Evolutionary conservation across 495 filamentous ascomycete species (phyloP), one percentile per base, ranked within the genome.

Genomic region (Lasiosphaeria ovina): DNA sequence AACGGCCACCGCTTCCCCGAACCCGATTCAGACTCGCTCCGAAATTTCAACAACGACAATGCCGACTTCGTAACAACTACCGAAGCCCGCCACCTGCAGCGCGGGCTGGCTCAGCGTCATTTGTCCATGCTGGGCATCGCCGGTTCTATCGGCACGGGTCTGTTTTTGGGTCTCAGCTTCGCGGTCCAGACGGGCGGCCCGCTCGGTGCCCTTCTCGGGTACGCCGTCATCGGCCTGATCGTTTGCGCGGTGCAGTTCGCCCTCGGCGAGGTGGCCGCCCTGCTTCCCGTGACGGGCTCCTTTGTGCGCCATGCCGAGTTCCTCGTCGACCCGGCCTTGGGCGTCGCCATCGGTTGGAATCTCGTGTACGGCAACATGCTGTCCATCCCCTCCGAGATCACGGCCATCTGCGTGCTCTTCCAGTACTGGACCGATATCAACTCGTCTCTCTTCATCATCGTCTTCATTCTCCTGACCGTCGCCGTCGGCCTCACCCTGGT

Each of bases 311-410:
- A 92, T 60, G 83, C 88, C 45, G 81, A 90, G 62, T 84, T 89
- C 56, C 82, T 91, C 49, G 84, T 92, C 51, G 88, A 92, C 64
- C 87, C 88, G 36, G 87, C 88, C 56, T 77, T 91, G 72, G 91
- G 91, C 3, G 92, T 95, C 62, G 87, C 90, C 45, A 86, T 93
- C 62, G 90, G 90, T 6, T 81, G 77, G 77, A 83, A 81, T 50
- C 53, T 80, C 53, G 79, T 81, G 2, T 82, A 82, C 58, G 79
- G 79, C 35, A 78, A 75, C 45, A 50, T 74, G 40, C 64, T 83
- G 53, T 74, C 70, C 24, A 81, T 88, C 12, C 85, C 85, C 5
- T 78, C 76, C 65, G 85, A 87, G 70, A 83, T 87, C 45, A 81
- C 83, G n/a, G 85, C 85, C 10, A 78, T 79, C 9, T 81, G 82